These are phyloP conservation scores for Flaveria linearis DNA, from an alignment of 129 eudicot genomes.

Conservation along the genomic window DNA sequence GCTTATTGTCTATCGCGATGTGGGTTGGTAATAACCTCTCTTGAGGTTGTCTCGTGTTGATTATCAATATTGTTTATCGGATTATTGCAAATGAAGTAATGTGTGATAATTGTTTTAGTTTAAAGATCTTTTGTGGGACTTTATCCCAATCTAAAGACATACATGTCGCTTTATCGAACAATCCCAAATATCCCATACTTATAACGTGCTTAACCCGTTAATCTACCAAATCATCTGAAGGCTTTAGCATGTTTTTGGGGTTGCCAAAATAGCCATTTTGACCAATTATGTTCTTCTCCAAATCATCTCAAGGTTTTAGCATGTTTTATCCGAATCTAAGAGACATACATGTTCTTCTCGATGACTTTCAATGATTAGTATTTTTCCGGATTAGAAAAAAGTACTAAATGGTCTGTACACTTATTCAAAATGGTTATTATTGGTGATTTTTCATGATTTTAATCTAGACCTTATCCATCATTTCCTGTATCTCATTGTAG, in stretches of 20 bases:
- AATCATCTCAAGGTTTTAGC: too few species aligned
- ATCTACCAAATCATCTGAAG: neutral
- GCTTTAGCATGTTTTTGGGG: neutral
- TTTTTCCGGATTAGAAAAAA: neutral
- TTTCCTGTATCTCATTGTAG: neutral
- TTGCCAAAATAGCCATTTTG: neutral
- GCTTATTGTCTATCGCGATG: neutral
- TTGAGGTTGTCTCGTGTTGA: neutral
- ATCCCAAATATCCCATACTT: neutral
- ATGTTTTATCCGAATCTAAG: too few species aligned
- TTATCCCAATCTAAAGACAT: neutral
- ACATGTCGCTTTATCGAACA: neutral
- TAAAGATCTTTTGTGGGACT: neutral
- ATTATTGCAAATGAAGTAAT: neutral
- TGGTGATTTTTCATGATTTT: neutral
- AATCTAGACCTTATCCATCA: constrained; percentile 1
- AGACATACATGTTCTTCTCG: neutral
- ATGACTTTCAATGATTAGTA: neutral
- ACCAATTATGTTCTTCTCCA: neutral
- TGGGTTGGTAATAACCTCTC: neutral
- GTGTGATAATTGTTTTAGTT: neutral
- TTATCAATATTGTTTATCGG: neutral
- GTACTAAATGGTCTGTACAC: neutral
- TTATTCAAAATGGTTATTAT: neutral
- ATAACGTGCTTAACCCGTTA: too few species aligned